Conservation (phyloP, 1,284 basidiomycete genomes). For the Ganoderma boninense region DNA sequence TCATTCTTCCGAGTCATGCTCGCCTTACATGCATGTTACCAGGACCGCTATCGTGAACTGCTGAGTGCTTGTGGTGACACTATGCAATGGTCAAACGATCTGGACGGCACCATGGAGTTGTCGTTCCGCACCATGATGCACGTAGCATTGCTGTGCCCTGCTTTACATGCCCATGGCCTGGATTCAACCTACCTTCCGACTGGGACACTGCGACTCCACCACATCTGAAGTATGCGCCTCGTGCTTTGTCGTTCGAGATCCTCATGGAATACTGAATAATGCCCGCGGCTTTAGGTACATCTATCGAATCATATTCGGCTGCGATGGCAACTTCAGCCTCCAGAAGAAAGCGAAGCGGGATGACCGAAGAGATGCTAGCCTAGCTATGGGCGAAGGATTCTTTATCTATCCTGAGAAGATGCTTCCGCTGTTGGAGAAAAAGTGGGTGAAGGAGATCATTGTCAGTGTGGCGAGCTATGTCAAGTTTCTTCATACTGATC, state of each 20-base stretch:
- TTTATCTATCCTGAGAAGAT: slow-evolving; percentile 6
- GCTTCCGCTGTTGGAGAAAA: not conserved
- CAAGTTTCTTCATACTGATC: no score
- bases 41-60: not conserved
- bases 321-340: slow-evolving; percentile 14
- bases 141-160: not conserved
- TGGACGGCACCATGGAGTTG: not conserved
- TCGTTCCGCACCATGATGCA: not conserved
- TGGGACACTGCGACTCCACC: not conserved
- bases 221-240: not conserved
- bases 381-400: not conserved
- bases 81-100: not conserved
- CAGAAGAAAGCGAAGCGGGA: slow-evolving; percentile 15
- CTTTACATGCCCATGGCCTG: not conserved
- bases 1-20: not conserved
- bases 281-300: no score
- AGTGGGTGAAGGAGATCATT: not conserved
- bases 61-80: not conserved
- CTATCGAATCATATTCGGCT: not conserved
- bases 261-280: no score
- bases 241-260: no score
- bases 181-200: not conserved
- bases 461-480: no score
- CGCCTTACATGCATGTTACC: no score
- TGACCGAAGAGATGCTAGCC: slow-evolving; percentile 4